Percentiles rank a stretch among this genome's conserved stretches.
Evolutionary conservation across 208 protist species (phyloP).

Genomic region (Leishmania turanica): DNA sequence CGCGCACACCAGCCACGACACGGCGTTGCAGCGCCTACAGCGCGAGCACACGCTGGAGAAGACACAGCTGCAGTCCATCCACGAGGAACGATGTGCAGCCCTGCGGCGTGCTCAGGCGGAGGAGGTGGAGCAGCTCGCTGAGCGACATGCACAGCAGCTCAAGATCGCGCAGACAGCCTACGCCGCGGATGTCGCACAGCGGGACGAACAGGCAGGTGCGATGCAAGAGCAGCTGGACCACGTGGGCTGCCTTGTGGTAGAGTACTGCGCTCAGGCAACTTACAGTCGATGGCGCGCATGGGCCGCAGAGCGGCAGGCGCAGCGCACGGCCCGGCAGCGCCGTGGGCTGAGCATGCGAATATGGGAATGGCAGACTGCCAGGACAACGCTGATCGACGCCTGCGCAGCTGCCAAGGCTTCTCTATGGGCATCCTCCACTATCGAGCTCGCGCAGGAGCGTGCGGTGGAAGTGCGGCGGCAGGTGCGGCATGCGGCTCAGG

Average conservation of each 20-base stretch:
- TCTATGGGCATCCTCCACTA: not conserved
- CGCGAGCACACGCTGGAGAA: conserved; percentile 12
- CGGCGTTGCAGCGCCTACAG: conserved; percentile 6
- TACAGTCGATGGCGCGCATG: conserved; percentile 40
- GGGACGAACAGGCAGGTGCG: not conserved
- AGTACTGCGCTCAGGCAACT: conserved; percentile 50
- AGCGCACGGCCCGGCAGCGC: conserved; percentile 10
- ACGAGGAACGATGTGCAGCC: conserved; percentile 22
- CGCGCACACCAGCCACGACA: conserved; percentile 8
- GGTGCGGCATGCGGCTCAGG: conserved; percentile 4
- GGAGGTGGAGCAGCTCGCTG: conserved; percentile 10
- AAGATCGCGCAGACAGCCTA: conserved; percentile 2
- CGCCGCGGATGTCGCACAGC: not conserved
- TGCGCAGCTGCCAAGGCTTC: not conserved
- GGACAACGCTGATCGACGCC: not conserved
- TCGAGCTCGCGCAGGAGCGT: not conserved
- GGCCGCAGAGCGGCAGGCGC: conserved; percentile 18
- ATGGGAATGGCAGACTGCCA: conserved; percentile 4
- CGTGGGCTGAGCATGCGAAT: conserved; percentile 3
- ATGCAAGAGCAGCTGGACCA: conserved; percentile 11
- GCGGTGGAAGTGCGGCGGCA: not conserved
- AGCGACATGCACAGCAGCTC: conserved; percentile 12
- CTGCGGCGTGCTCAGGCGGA: conserved; percentile 22
- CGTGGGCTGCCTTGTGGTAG: conserved; percentile 36
- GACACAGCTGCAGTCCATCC: conserved; percentile 27